phyloP scores from a whole-genome alignment of 2,329 filamentous ascomycete genomes.

The Calycina marina region DNA sequence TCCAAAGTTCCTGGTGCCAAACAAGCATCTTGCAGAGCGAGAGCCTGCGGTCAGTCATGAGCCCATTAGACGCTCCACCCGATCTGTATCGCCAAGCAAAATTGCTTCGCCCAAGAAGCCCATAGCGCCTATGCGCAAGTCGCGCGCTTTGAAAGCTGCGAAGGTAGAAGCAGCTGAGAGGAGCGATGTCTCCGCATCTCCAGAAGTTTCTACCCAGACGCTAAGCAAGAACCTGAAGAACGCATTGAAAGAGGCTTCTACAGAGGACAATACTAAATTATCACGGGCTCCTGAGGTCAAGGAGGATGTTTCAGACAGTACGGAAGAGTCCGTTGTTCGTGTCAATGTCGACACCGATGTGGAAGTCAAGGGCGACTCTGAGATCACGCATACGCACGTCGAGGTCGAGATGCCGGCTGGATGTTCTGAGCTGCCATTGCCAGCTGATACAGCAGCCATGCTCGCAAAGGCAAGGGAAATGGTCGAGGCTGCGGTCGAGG shows the following conservation, averaged over 20 bases:
- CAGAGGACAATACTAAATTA: background rate
- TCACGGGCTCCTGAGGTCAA: slow-evolving; percentile 12
- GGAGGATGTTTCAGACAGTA: slow-evolving; percentile 14
- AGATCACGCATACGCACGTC: slow-evolving; percentile 58
- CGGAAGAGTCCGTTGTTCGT: slow-evolving; percentile 45
- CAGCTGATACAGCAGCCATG: slow-evolving; percentile 70
- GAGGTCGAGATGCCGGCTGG: slow-evolving; percentile 62
- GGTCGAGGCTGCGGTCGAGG: slow-evolving; percentile 50
- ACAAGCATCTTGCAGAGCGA: slow-evolving; percentile 23
- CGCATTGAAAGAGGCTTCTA: background rate
- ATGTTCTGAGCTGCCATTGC: slow-evolving; percentile 50
- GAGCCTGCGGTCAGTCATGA: slow-evolving; percentile 22
- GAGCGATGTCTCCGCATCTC: slow-evolving; percentile 21
- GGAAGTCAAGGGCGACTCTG: slow-evolving; percentile 38
- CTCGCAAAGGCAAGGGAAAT: slow-evolving; percentile 77
- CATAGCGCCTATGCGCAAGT: slow-evolving; percentile 16
- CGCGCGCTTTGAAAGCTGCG: slow-evolving; percentile 24
- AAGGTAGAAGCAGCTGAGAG: slow-evolving; percentile 30
- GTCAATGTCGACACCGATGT: slow-evolving; percentile 56
- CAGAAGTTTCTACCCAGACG: background rate
- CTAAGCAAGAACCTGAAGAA: background rate
- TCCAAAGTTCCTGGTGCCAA: slow-evolving; percentile 48
- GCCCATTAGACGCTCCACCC: slow-evolving; percentile 32
- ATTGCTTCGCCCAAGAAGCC: slow-evolving; percentile 31
- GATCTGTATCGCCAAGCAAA: slow-evolving; percentile 41